Evolutionary conservation across 2,329 filamentous ascomycete genomes (phyloP).

Genomic region (Apiospora koreana): DNA sequence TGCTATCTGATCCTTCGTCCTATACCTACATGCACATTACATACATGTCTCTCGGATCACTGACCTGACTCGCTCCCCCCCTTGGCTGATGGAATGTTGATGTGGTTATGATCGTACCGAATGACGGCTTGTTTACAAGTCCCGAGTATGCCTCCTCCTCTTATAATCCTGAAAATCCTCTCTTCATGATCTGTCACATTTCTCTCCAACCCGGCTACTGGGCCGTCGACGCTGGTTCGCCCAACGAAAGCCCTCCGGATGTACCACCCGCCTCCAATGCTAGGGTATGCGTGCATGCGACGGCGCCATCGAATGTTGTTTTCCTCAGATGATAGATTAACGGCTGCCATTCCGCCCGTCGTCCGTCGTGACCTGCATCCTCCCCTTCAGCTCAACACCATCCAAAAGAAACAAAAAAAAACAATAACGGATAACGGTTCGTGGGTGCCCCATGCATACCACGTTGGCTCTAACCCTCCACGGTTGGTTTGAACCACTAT

Average conservation of each 20-base stretch:
- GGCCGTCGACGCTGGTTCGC: background rate
- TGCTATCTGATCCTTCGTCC: background rate
- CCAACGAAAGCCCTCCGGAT: slow-evolving; percentile 5
- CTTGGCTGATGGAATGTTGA: slow-evolving; percentile 10
- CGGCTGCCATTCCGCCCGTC: background rate
- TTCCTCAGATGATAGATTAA: slow-evolving; percentile 3
- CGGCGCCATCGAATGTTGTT: background rate
- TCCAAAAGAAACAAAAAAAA: background rate
- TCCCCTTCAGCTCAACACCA: background rate
- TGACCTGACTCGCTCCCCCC: background rate
- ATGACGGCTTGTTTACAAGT: background rate
- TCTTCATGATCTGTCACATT: slow-evolving; percentile 3
- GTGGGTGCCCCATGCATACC: background rate
- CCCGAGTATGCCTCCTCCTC: background rate
- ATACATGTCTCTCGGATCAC: background rate
- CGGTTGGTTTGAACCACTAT: background rate
- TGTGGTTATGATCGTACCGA: slow-evolving; percentile 8
- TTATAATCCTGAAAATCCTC: background rate
- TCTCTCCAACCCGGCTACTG: background rate
- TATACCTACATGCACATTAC: too few relatives aligned
- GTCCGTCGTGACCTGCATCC: background rate
- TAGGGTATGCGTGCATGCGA: background rate
- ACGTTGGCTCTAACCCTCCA: background rate
- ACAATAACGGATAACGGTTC: background rate
- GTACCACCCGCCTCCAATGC: slow-evolving; percentile 1